A percentile compares a stretch with the other conserved stretches of the same genome.
These are phyloP conservation scores for Arctium minus DNA, from an alignment of 129 eudicot genomes.

Conservation along the genomic window DNA sequence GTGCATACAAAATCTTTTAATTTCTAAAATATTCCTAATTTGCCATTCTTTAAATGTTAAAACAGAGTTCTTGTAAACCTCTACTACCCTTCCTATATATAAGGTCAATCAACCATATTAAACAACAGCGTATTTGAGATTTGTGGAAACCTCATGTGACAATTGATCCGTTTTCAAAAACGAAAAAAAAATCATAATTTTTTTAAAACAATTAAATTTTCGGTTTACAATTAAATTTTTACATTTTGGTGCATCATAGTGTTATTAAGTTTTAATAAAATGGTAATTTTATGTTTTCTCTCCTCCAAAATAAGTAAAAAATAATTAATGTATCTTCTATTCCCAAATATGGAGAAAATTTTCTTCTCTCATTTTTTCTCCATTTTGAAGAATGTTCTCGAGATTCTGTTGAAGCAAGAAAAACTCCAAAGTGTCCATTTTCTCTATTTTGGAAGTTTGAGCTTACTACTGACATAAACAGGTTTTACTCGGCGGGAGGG, in stretches of 20 bases:
- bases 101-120: neutral
- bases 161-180: neutral
- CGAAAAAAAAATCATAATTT: neutral
- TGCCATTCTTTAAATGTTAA: neutral
- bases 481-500: constrained; percentile 94
- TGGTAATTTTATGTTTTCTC: neutral
- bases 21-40: neutral
- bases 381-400: too few species aligned
- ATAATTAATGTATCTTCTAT: too few species aligned
- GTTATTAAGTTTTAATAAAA: neutral
- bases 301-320: neutral
- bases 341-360: too few species aligned
- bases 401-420: too few species aligned
- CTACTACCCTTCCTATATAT: neutral
- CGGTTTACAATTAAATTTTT: too few species aligned
- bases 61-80: neutral
- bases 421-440: neutral
- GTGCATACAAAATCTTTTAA: too few species aligned
- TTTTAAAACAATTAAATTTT: neutral
- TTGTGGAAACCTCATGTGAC: neutral
- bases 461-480: constrained; percentile 18
- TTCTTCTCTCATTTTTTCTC: too few species aligned
- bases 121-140: neutral
- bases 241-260: neutral
- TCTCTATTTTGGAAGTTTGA: neutral